Percentiles rank a stretch among this genome's conserved stretches.
These are phyloP conservation scores for Acidomyces sp. DNA, from an alignment of 495 filamentous ascomycete species.

Conservation along the genomic window DNA sequence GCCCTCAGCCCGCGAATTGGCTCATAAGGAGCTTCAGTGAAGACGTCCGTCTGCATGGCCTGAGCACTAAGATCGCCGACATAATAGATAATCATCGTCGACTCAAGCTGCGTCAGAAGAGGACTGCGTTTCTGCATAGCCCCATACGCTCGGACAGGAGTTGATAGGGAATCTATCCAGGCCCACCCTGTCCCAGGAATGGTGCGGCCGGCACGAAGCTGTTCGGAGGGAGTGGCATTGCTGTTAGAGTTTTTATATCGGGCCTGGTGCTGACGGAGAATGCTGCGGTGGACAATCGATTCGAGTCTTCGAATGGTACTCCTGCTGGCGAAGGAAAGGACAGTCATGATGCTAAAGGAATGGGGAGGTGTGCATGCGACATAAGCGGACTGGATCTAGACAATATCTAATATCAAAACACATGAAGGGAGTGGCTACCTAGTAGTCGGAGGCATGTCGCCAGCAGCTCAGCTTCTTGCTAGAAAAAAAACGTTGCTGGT, in stretches of 20 bases:
- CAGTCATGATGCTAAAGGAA: constrained; percentile 1
- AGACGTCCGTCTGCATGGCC: constrained; percentile 11
- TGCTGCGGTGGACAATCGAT: constrained; percentile 11
- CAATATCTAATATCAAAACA: background rate
- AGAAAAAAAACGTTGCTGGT: too few species aligned
- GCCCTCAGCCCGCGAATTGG: constrained; percentile 56
- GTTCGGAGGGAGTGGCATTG: background rate
- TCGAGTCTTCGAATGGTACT: constrained; percentile 8
- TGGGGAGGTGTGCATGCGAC: background rate
- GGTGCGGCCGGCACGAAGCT: constrained; percentile 7
- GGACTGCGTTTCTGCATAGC: constrained; percentile 56
- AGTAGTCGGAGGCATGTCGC: too few species aligned
- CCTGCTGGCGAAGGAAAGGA: constrained; percentile 5
- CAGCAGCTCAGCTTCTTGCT: too few species aligned
- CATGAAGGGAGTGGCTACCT: too few species aligned
- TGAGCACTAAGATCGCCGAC: constrained; percentile 74
- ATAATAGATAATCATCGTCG: constrained; percentile 63
- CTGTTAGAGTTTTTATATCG: constrained; percentile 4
- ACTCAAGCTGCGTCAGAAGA: constrained; percentile 63
- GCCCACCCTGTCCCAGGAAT: constrained; percentile 25
- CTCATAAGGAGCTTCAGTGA: constrained; percentile 41
- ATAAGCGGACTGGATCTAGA: background rate
- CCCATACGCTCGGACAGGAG: constrained; percentile 53
- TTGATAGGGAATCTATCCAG: constrained; percentile 24
- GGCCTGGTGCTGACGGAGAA: constrained; percentile 10